Percentiles rank a stretch among this genome's conserved stretches.
phyloP scores from a whole-genome alignment of 2,329 filamentous ascomycete genomes.

The Endocalyx cinctus region DNA sequence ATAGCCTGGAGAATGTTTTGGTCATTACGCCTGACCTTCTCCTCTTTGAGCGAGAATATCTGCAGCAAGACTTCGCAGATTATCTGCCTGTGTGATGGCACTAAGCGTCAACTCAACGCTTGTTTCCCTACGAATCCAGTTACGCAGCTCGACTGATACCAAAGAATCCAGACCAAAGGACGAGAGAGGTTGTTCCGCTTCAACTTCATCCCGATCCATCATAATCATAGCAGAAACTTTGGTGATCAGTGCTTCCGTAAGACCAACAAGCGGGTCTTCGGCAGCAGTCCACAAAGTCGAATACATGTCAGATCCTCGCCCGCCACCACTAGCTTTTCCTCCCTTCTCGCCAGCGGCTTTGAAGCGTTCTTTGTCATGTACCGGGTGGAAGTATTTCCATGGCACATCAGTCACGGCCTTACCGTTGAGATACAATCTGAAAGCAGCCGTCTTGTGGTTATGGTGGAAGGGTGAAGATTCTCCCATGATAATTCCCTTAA shows the following conservation, averaged over 20 bases:
- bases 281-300: neutral
- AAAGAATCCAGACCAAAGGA: conserved; percentile 24
- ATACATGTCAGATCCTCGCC: neutral
- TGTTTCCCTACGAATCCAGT: conserved; percentile 23
- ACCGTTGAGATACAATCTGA: conserved; percentile 3
- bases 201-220: conserved; percentile 11
- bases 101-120: conserved; percentile 14
- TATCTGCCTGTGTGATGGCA: conserved; percentile 7
- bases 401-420: conserved; percentile 2
- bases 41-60: conserved; percentile 9
- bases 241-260: conserved; percentile 6
- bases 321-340: neutral
- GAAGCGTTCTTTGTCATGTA: neutral
- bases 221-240: conserved; percentile 12
- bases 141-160: conserved; percentile 25
- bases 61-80: conserved; percentile 5
- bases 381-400: conserved; percentile 10
- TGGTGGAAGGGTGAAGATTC: conserved; percentile 6
- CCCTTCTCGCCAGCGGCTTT: neutral
- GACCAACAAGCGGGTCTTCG: conserved; percentile 1
- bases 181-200: conserved; percentile 5
- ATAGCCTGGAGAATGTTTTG: no score
- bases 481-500: conserved; percentile 9
- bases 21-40: no score
- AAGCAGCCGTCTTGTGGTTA: conserved; percentile 4